Conservation (phyloP, 257 asterid genomes). For the Penstemon barbatus region DNA sequence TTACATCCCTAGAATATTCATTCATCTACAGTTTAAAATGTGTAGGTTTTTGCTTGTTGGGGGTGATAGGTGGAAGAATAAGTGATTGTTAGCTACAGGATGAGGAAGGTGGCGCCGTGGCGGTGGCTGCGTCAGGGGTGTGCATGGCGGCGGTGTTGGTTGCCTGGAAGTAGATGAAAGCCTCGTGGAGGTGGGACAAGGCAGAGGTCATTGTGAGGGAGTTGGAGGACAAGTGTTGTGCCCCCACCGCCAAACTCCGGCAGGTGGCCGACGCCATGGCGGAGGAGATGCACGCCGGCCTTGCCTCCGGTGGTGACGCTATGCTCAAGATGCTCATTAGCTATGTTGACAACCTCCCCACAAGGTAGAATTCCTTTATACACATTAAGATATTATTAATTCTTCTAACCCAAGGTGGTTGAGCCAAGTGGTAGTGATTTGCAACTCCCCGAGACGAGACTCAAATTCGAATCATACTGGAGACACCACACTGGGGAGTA, state of each 20-base stretch:
- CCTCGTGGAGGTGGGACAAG: constrained; percentile 60
- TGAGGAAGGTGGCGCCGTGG: constrained; percentile 64
- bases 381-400: not conserved
- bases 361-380: constrained; percentile 50
- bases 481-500: too few relatives aligned
- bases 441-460: too few relatives aligned
- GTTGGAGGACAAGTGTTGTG: constrained; percentile 64
- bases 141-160: constrained; percentile 59
- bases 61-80: too few relatives aligned
- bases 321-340: constrained; percentile 80
- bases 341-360: constrained; percentile 82
- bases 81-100: not conserved
- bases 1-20: not conserved
- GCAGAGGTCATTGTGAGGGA: constrained; percentile 63
- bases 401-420: not conserved
- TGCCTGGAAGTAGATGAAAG: constrained; percentile 48
- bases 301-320: constrained; percentile 85
- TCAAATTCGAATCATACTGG: too few relatives aligned
- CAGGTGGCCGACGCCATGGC: constrained; percentile 90
- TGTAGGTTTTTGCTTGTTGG: too few relatives aligned
- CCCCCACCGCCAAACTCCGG: constrained; percentile 66
- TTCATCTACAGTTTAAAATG: not conserved
- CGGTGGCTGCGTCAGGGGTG: constrained; percentile 49
- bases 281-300: constrained; percentile 91
- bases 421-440: too few relatives aligned